Evolutionary conservation across 257 asterid genomes (phyloP).

Genomic region (Scutellaria barbata): DNA sequence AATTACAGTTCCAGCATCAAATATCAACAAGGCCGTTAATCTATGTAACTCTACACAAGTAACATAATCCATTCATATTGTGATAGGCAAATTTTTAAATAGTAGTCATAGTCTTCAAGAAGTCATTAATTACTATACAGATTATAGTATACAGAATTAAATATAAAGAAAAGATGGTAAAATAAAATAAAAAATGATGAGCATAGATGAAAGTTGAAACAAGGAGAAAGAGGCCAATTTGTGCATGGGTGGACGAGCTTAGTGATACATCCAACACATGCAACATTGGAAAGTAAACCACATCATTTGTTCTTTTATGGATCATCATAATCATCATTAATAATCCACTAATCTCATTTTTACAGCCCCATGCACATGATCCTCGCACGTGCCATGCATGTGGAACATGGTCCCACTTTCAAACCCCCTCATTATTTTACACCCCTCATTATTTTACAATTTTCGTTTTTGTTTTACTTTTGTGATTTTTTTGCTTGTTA

Average conservation of each 20-base stretch:
- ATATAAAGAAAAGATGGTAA: too few relatives aligned
- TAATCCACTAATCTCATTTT: slow-evolving; percentile 11
- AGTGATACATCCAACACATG: slow-evolving; percentile 42
- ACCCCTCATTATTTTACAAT: slow-evolving; percentile 14
- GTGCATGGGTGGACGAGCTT: slow-evolving; percentile 46
- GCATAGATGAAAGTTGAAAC: too few relatives aligned
- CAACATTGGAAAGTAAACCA: slow-evolving; percentile 33
- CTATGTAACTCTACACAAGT: too few relatives aligned
- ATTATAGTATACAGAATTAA: too few relatives aligned
- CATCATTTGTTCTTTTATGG: slow-evolving; percentile 13
- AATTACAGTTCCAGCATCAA: too few relatives aligned
- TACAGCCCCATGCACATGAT: slow-evolving; percentile 38
- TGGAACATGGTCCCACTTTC: slow-evolving; percentile 39
- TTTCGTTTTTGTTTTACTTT: slow-evolving; percentile 5
- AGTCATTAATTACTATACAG: too few relatives aligned
- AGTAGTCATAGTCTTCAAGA: too few relatives aligned
- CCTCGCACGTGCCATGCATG: slow-evolving; percentile 41
- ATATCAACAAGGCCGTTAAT: too few relatives aligned
- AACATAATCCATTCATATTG: too few relatives aligned
- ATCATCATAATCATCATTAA: slow-evolving; percentile 1
- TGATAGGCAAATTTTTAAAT: too few relatives aligned
- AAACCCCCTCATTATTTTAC: slow-evolving; percentile 18
- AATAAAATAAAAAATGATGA: too few relatives aligned
- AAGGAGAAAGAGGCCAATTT: slow-evolving; percentile 22
- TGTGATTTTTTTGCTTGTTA: neutral